Conservation (phyloP, 371 early-diverging fungal species). For the Mucor plumbeus region DNA sequence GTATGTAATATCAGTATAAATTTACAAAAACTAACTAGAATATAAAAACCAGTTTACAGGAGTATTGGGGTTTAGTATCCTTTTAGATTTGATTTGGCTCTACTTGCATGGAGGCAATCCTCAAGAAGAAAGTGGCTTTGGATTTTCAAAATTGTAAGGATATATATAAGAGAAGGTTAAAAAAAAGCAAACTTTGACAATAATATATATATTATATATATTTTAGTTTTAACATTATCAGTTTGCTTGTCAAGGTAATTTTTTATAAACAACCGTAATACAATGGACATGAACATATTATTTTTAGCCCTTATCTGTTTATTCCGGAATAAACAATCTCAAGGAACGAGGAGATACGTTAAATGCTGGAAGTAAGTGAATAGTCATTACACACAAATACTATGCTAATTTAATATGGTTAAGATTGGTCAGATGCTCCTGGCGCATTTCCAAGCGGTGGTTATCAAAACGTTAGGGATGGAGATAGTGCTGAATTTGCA, state of each 20-base stretch:
- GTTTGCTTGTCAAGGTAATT: conserved; percentile 50
- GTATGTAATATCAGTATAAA: conserved; percentile 22
- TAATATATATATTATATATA: too few species aligned
- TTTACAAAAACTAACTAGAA: too few species aligned
- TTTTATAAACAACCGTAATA: background rate
- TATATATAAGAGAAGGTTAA: background rate
- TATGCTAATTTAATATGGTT: background rate
- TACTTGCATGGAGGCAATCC: conserved; percentile 46
- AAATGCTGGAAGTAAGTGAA: conserved; percentile 38
- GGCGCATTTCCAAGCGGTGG: conserved; percentile 53
- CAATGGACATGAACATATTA: background rate
- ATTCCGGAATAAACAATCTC: conserved; percentile 45
- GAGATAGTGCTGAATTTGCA: conserved; percentile 36
- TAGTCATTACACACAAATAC: background rate
- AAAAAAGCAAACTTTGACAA: background rate
- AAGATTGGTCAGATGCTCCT: conserved; percentile 56
- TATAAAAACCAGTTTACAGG: conserved; percentile 41
- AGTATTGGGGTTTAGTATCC: conserved; percentile 45
- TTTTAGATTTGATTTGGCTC: conserved; percentile 54
- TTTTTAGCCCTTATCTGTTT: conserved; percentile 49
- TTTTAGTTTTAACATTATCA: conserved; percentile 50
- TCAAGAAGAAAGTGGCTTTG: conserved; percentile 44
- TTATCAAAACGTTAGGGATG: conserved; percentile 55
- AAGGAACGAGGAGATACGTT: conserved; percentile 53
- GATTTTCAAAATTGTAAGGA: conserved; percentile 49